These are phyloP conservation scores for Colletotrichum ledebouriae DNA, from an alignment of 2,329 filamentous ascomycete species.

Conservation along the genomic window DNA sequence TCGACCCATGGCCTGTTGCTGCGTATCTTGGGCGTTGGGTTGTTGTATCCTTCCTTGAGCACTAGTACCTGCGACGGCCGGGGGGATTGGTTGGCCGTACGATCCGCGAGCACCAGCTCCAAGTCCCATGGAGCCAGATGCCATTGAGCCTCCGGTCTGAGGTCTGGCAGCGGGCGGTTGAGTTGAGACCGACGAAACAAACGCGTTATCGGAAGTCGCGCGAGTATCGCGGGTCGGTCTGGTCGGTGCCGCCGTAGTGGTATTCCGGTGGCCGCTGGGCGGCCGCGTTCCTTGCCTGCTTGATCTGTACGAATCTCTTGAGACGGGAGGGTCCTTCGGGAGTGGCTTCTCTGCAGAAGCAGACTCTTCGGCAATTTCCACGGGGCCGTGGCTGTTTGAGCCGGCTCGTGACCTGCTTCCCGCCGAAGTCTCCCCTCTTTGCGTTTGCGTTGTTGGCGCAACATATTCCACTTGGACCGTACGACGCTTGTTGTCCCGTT, in stretches of 20 bases:
- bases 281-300: constrained; percentile 57
- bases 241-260: constrained; percentile 50
- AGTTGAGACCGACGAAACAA: constrained; percentile 65
- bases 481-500: constrained; percentile 89
- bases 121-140: constrained; percentile 76
- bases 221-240: constrained; percentile 66
- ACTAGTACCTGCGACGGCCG: constrained; percentile 89
- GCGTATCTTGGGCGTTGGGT: constrained; percentile 81
- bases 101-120: constrained; percentile 69
- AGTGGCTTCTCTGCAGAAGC: constrained; percentile 68
- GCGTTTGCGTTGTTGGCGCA: constrained; percentile 87
- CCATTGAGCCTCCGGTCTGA: constrained; percentile 85
- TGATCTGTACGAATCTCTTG: constrained; percentile 59
- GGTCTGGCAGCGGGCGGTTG: constrained; percentile 69
- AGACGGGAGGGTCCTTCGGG: constrained; percentile 67
- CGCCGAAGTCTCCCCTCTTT: constrained; percentile 68
- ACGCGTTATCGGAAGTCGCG: constrained; percentile 66
- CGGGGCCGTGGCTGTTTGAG: constrained; percentile 67
- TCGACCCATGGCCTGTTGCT: constrained; percentile 68
- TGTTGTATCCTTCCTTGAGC: constrained; percentile 92
- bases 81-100: constrained; percentile 90
- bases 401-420: constrained; percentile 56
- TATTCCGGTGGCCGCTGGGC: constrained; percentile 62
- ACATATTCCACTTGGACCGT: constrained; percentile 99
- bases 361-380: constrained; percentile 53